Conservation (phyloP, 192 early-diverging fungal species). For the Rhizophlyctis rosea region DNA sequence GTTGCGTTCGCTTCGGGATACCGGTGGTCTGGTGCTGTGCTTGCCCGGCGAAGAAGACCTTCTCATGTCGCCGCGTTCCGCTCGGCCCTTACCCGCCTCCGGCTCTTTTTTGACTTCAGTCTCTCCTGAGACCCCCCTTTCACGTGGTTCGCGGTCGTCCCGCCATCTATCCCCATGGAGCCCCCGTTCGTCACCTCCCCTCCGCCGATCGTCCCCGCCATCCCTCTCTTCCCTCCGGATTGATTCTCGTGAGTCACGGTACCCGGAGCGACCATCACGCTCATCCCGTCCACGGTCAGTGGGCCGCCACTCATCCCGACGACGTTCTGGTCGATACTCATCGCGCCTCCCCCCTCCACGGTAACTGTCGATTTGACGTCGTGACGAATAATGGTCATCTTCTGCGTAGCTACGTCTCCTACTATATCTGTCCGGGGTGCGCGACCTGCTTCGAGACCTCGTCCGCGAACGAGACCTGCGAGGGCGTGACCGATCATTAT, state of each 20-base stretch:
- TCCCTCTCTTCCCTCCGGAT: too few species aligned
- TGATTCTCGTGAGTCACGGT: neutral
- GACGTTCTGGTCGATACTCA: conserved; percentile 1
- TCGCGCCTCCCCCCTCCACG: conserved; percentile 12
- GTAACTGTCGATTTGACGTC: neutral
- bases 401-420: conserved; percentile 24
- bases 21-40: too few species aligned
- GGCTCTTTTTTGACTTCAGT: too few species aligned
- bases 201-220: neutral
- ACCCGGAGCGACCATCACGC: neutral
- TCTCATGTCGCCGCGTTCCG: too few species aligned
- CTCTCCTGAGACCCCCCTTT: too few species aligned
- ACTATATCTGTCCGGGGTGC: conserved; percentile 10
- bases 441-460: conserved; percentile 21
- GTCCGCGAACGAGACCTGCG: conserved; percentile 28
- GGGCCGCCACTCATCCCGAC: conserved; percentile 11
- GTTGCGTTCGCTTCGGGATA: too few species aligned
- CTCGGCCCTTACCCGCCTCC: too few species aligned
- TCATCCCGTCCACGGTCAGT: conserved; percentile 23
- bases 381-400: conserved; percentile 5
- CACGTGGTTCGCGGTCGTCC: too few species aligned
- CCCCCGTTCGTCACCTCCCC: neutral
- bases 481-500: conserved; percentile 17
- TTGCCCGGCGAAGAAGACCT: too few species aligned
- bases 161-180: too few species aligned